Percentiles rank a stretch among this genome's conserved stretches.
phyloP scores from a whole-genome alignment of 176 grass and related monocot genomes.

The Alopecurus myosuroides region DNA sequence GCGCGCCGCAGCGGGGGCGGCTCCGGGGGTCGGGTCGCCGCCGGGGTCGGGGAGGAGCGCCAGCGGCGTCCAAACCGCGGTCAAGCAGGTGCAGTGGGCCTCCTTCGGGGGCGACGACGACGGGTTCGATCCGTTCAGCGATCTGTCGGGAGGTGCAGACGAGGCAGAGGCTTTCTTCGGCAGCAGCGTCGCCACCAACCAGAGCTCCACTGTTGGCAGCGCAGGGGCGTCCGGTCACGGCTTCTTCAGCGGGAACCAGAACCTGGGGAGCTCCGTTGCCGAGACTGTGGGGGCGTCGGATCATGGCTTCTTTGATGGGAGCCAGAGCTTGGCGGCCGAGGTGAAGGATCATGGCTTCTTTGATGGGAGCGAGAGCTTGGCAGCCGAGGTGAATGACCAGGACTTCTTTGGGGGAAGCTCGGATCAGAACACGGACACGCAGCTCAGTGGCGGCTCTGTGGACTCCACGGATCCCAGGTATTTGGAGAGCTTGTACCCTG shows the following conservation, averaged over 20 bases:
- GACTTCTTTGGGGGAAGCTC: not conserved
- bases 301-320: constrained; percentile 14
- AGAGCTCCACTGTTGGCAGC: not conserved
- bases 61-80: too few relatives aligned
- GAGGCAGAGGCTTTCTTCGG: constrained; percentile 4
- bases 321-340: not conserved
- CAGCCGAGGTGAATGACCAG: not conserved
- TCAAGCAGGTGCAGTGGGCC: too few relatives aligned
- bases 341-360: constrained; percentile 22
- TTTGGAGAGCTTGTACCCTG: constrained; percentile 72
- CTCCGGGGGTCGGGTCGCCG: too few relatives aligned
- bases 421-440: constrained; percentile 1
- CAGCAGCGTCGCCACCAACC: not conserved
- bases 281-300: constrained; percentile 18
- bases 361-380: constrained; percentile 3
- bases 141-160: constrained; percentile 20
- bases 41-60: too few relatives aligned
- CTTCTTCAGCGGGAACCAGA: constrained; percentile 10
- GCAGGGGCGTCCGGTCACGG: constrained; percentile 16
- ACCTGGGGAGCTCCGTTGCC: not conserved
- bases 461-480: constrained; percentile 48
- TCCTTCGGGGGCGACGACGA: constrained; percentile 42
- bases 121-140: constrained; percentile 45
- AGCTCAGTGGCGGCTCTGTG: not conserved
- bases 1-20: not conserved